A percentile compares a stretch with the other conserved stretches of the same genome.
Evolutionary conservation across 2,329 filamentous ascomycete genomes (phyloP).

Genomic region (Colletotrichum caudatum): DNA sequence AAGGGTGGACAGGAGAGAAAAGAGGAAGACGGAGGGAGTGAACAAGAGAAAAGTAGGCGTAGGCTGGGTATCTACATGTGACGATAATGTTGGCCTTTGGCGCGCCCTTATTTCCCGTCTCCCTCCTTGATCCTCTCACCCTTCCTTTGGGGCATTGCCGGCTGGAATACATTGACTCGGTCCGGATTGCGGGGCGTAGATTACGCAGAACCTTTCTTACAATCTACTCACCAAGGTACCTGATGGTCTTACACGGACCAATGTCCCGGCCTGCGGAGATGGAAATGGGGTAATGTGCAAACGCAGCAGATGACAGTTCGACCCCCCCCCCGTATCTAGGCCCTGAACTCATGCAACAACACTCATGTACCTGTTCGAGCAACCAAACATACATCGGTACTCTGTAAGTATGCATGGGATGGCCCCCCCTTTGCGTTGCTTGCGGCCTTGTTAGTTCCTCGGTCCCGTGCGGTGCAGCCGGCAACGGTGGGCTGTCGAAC

Average conservation of each 20-base stretch:
- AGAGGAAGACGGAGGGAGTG: neutral
- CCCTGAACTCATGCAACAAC: neutral
- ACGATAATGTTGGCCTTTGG: constrained; percentile 8
- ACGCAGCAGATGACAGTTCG: neutral
- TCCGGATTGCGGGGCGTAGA: neutral
- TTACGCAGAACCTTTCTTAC: neutral
- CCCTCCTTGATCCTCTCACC: neutral
- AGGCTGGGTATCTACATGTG: constrained; percentile 9
- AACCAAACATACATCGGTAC: neutral
- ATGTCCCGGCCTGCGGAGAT: constrained; percentile 16
- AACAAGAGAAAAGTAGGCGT: neutral
- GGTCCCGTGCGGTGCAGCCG: constrained; percentile 12
- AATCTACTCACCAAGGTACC: neutral
- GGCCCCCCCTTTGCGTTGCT: neutral
- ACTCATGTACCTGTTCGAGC: constrained; percentile 4
- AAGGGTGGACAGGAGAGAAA: neutral
- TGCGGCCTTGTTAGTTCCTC: constrained; percentile 17
- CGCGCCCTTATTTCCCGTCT: constrained; percentile 4
- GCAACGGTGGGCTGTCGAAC: constrained; percentile 5
- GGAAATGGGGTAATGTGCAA: constrained; percentile 23
- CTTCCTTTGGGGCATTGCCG: neutral
- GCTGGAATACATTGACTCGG: neutral
- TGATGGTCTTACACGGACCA: neutral
- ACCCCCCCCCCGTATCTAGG: neutral
- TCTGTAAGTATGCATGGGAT: neutral